Conservation (phyloP, 169 alveolate genomes). For the Eimeria brunetti region DNA sequence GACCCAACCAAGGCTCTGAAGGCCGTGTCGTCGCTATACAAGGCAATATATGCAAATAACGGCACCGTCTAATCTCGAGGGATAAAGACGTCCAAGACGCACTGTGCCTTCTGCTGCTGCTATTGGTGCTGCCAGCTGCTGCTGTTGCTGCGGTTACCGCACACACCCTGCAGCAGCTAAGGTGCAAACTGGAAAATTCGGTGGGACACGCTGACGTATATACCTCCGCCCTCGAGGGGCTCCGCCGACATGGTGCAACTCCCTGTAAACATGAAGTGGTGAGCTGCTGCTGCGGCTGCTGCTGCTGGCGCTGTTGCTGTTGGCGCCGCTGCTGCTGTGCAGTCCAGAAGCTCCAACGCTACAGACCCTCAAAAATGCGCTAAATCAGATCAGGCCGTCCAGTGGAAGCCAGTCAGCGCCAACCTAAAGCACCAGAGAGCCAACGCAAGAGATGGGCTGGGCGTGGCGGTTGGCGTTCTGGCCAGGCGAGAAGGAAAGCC, state of each 20-base stretch:
- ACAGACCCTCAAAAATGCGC: neutral
- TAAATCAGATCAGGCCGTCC: neutral
- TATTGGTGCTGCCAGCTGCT: slow-evolving; percentile 14
- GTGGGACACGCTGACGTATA: slow-evolving; percentile 16
- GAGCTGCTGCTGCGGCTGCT: slow-evolving; percentile 35
- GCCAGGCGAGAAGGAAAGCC: neutral
- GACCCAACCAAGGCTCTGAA: slow-evolving; percentile 6
- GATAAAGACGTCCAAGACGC: neutral
- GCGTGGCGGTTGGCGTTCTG: neutral
- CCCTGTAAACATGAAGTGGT: neutral
- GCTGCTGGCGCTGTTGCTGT: neutral
- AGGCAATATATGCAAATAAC: neutral
- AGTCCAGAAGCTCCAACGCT: slow-evolving; percentile 12
- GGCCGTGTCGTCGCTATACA: slow-evolving; percentile 5
- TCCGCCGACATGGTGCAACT: slow-evolving; percentile 32
- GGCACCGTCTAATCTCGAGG: neutral
- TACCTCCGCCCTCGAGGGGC: slow-evolving; percentile 15
- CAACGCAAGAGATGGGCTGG: neutral
- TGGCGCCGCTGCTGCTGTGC: neutral
- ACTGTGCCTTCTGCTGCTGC: slow-evolving; percentile 9
- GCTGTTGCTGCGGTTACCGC: neutral
- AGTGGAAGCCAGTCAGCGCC: neutral
- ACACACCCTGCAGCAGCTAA: slow-evolving; percentile 13
- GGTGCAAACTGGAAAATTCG: slow-evolving; percentile 14
- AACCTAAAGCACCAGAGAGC: neutral